Evolutionary conservation across 495 filamentous ascomycete species (phyloP).

Genomic region (Trichoderma virens): DNA sequence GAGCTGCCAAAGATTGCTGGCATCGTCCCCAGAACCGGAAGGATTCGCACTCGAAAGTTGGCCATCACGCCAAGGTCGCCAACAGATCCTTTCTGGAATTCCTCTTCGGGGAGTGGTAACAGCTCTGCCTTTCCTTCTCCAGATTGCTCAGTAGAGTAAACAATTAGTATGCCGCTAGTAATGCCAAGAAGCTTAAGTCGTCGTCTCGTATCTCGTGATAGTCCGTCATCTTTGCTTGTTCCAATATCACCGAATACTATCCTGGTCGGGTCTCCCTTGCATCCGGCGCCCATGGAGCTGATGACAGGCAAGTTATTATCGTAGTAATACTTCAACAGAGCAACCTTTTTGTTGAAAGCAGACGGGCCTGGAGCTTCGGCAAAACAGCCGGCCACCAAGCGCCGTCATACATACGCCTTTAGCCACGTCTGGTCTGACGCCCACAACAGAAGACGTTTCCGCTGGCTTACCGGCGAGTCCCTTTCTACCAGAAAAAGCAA

Average conservation of each 20-base stretch:
- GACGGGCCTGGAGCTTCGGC: not conserved
- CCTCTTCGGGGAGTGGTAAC: conserved; percentile 78
- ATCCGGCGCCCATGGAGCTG: conserved; percentile 94
- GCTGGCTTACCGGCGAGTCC: not conserved
- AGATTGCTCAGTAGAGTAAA: conserved; percentile 88
- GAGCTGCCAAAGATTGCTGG: conserved; percentile 76
- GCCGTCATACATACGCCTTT: not conserved
- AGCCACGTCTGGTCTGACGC: not conserved
- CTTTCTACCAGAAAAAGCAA: not conserved
- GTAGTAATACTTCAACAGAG: conserved; percentile 80
- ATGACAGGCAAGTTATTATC: conserved; percentile 69
- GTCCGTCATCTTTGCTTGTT: conserved; percentile 76
- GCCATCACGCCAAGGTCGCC: conserved; percentile 80
- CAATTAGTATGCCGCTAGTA: conserved; percentile 73
- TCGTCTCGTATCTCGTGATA: conserved; percentile 76
- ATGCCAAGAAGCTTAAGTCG: conserved; percentile 73
- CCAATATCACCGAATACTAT: conserved; percentile 90
- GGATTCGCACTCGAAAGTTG: conserved; percentile 86
- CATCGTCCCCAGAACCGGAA: conserved; percentile 95
- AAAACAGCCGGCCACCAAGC: not conserved
- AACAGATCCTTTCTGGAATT: conserved; percentile 80
- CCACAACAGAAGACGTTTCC: not conserved
- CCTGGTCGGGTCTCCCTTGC: conserved; percentile 90
- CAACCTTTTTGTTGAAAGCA: conserved; percentile 72
- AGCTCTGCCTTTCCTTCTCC: conserved; percentile 87